These are phyloP conservation scores for Boletellus ananas DNA, from an alignment of 768 basidiomycete species.

Conservation along the genomic window DNA sequence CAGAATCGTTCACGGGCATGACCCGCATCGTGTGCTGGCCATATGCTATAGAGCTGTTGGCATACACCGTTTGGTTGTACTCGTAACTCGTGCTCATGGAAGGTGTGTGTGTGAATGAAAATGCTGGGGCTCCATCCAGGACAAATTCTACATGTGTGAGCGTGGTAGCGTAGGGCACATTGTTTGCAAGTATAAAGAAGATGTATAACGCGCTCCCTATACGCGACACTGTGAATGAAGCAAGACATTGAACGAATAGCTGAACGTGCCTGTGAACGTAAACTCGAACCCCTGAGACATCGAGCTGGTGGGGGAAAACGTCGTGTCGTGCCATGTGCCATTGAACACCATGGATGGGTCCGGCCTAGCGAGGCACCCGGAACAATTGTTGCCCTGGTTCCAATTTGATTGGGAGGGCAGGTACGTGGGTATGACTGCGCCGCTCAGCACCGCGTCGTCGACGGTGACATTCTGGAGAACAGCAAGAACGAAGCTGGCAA, in stretches of 20 bases:
- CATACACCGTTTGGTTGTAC: conserved; percentile 15
- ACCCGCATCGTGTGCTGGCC: conserved; percentile 10
- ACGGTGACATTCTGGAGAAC: conserved; percentile 12
- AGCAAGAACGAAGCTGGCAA: conserved; percentile 1
- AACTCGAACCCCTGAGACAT: not conserved
- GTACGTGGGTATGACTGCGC: conserved; percentile 9
- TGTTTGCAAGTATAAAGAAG: conserved; percentile 16
- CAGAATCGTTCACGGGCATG: not conserved
- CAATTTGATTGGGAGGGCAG: conserved; percentile 3
- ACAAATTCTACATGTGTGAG: conserved; percentile 5
- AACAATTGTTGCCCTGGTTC: conserved; percentile 4
- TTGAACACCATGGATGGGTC: conserved; percentile 4
- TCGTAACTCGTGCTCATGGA: not conserved
- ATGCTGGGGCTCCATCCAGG: not conserved
- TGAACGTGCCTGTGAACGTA: conserved; percentile 7
- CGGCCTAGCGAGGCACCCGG: not conserved
- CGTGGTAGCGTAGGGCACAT: not conserved
- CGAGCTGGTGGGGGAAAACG: not conserved
- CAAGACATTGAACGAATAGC: not conserved
- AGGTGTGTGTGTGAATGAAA: conserved; percentile 3
- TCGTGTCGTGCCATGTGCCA: conserved; percentile 17
- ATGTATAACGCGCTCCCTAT: conserved; percentile 15
- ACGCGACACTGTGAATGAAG: not conserved
- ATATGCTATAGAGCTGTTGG: not conserved
- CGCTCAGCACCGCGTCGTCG: conserved; percentile 10